Percentiles rank a stretch among this genome's conserved stretches.
Conservation (phyloP, 371 early-diverging fungal genomes). For the Actinomortierella wolfii region DNA sequence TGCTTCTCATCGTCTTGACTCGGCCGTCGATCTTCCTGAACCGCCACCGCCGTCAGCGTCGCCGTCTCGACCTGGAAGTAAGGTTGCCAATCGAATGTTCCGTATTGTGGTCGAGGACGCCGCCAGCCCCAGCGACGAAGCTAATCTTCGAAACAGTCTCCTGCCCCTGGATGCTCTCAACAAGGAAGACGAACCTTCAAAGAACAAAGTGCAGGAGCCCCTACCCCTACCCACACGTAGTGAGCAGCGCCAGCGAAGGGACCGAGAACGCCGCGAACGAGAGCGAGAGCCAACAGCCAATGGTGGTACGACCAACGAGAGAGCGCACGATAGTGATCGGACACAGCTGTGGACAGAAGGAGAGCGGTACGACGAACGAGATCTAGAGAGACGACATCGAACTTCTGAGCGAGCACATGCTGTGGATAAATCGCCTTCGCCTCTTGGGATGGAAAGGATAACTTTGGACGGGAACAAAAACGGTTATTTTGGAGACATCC, state of each 20-base stretch:
- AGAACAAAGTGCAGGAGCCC: too few species aligned
- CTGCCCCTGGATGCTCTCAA: slow-evolving; percentile 1
- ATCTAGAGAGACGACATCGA: too few species aligned
- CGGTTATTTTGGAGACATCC: slow-evolving; percentile 27
- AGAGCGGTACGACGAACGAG: too few species aligned
- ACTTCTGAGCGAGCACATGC: too few species aligned
- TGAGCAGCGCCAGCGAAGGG: slow-evolving; percentile 5
- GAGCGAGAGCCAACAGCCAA: slow-evolving; percentile 4
- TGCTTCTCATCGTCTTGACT: slow-evolving; percentile 13
- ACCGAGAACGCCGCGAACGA: slow-evolving; percentile 1
- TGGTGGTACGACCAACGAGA: too few species aligned
- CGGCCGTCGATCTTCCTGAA: slow-evolving; percentile 30
- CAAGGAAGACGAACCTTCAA: too few species aligned
- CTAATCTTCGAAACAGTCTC: slow-evolving; percentile 11
- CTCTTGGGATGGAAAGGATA: too few species aligned
- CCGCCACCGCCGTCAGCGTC: slow-evolving; percentile 1
- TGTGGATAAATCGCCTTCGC: too few species aligned
- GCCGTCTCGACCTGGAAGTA: slow-evolving; percentile 12
- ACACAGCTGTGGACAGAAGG: too few species aligned
- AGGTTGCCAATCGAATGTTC: slow-evolving; percentile 22
- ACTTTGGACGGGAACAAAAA: slow-evolving; percentile 9
- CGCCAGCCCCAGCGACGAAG: slow-evolving; percentile 12
- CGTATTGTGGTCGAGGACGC: slow-evolving; percentile 21
- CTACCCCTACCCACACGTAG: too few species aligned
- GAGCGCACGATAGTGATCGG: too few species aligned